Evolutionary conservation across 768 basidiomycete genomes (phyloP), one percentile per base, ranked within the genome.

Genomic region (Rhizopogon sp.): DNA sequence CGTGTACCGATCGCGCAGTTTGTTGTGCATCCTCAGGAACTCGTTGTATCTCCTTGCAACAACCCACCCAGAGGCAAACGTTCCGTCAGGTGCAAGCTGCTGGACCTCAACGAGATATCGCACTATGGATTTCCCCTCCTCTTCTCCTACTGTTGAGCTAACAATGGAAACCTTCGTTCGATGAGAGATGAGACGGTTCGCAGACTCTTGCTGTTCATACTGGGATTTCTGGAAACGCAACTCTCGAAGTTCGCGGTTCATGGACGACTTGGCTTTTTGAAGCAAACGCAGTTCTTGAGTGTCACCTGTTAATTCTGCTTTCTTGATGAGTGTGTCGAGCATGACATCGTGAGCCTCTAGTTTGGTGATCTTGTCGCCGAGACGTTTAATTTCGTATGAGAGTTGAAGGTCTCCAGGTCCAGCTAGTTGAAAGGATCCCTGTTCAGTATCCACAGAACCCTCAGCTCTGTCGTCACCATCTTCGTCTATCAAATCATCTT

Each of bases 31-130:
- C 52, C 80, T 86, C 58, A 88, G 79, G 68, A 99, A 99, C 65
- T 98, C 95, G 68, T 94, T 97, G 71, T 97, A 99, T 57, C 97
- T 76, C 60, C 95, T 76, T 8, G 93, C 90, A 6, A 98, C 86
- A 33, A 94, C 87, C 97, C 97, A 99, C 0, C 91, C 93, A 0
- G 89, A 88, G 3, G 84, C 76, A 66, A 89, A 86, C 40, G 78
- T 81, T 7, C 89, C 92, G 63, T 95, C 90, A 0, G 72, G 70
- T n/a, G 81, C 86, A 31, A 92, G 76, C 60, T 97, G 95, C 66
- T 93, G 91, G 3, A 99, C 85, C 70, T 97, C 92, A 43, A 98
- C 78, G 35, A 96, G 81, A 65, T 98, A 98, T 31, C 93, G 81
- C 41, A 95, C 92, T 20, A 98, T 91, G 25, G 89, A 85, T 67